Base-by-base conservation (phyloP, 1,284 basidiomycete genomes). In the Peniophora sp. region DNA sequence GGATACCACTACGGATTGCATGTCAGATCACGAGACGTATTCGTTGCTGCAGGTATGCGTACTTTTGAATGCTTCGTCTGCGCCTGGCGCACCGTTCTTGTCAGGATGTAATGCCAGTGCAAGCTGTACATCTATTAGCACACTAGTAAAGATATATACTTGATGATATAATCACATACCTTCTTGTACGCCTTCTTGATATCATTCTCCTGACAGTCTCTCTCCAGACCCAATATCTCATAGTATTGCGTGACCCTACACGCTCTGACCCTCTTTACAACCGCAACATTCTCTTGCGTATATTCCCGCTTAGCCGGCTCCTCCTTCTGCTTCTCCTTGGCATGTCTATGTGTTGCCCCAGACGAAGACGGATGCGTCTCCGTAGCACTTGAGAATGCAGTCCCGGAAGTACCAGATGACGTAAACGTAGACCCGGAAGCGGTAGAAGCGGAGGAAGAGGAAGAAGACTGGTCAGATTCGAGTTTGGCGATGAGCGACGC, bases 51-150 rank as follows among this genome's bases (percentile, higher is more conserved):
- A n/a, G 53, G 42, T 24, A 34, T 34, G 47, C 42, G 53, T 62
- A 97, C 92, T 77, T 74, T 99, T 99, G 75, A 99, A 99, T 1
- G 97, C 97, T 67, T 99, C 97, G 57, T 99, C 97, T 14, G 97
- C 96, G 17, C 95, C 93, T 12, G 97, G 96, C 17, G 97, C 97
- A 15, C 92, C 89, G 63, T 97, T 97, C 74, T 98, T 98, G 68
- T 99, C 96, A 0, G 96, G 96, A 72, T 98, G 96, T 56, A 98
- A 68, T 47, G 89, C 88, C 52, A 99, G 72, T 36, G 96, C 96
- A 51, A 98, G 78, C 92, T 96, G 58, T 14, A 44, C 3, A 56
- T 50, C 24, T 48, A 45, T 47, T 11, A 55, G 47, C 47, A 10
- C 46, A 9, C 32, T 45, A 50, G 47, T 22, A 23, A 34, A 24